Evolutionary conservation across 495 filamentous ascomycete species (phyloP).

Genomic region (Darksidea phi): DNA sequence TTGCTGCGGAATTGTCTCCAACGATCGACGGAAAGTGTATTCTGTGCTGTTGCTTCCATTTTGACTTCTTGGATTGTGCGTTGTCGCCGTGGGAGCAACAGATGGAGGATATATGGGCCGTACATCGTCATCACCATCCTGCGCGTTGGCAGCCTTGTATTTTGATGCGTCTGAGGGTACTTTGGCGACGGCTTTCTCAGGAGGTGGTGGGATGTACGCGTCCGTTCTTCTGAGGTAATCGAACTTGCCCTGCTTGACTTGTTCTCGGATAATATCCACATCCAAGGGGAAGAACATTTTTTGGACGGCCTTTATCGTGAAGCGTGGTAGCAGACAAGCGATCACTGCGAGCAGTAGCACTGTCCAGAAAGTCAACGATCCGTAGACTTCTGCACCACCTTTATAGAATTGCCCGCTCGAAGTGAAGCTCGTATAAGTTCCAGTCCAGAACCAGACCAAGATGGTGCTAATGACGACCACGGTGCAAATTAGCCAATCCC

Average conservation of each 20-base stretch:
- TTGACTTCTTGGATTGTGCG: conserved; percentile 79
- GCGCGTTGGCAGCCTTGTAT: conserved; percentile 46
- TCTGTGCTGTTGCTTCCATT: conserved; percentile 93
- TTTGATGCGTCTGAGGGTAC: conserved; percentile 65
- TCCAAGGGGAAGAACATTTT: conserved; percentile 92
- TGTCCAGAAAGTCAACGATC: conserved; percentile 81
- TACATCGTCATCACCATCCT: conserved; percentile 73
- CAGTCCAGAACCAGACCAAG: conserved; percentile 95
- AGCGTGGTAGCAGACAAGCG: conserved; percentile 80
- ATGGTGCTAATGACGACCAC: conserved; percentile 78
- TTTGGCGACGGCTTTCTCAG: conserved; percentile 49
- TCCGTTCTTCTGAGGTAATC: conserved; percentile 61
- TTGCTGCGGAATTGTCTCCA: conserved; percentile 18
- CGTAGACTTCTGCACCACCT: conserved; percentile 75
- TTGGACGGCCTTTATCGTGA: conserved; percentile 79
- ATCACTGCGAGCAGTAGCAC: conserved; percentile 70
- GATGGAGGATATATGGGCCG: conserved; percentile 91
- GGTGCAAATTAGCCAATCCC: conserved; percentile 92
- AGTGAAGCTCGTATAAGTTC: conserved; percentile 74
- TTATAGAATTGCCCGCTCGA: conserved; percentile 72
- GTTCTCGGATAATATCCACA: conserved; percentile 94
- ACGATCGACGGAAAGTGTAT: conserved; percentile 56
- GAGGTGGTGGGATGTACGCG: conserved; percentile 42
- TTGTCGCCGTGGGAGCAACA: conserved; percentile 68
- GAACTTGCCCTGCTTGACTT: conserved; percentile 77